Percentiles rank a stretch among this genome's conserved stretches.
Conservation (phyloP, 2,329 filamentous ascomycete genomes). For the Calonectria hawksworthii region DNA sequence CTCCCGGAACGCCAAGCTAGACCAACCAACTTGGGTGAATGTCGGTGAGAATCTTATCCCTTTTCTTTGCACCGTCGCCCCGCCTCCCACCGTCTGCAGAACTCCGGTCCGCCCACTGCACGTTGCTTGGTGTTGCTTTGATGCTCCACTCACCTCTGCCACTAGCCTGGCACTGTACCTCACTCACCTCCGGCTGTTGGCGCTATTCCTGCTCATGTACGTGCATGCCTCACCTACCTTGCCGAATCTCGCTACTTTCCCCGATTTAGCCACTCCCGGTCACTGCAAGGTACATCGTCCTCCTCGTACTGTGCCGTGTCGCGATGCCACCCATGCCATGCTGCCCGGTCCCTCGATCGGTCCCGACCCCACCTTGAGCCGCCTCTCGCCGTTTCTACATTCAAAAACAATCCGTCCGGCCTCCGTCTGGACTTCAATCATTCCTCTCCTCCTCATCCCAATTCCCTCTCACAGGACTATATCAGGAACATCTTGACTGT, state of each 20-base stretch:
- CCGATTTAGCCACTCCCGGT: slow-evolving; percentile 6
- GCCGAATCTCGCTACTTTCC: slow-evolving; percentile 14
- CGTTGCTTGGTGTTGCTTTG: slow-evolving; percentile 13
- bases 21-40: slow-evolving; percentile 15
- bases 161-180: slow-evolving; percentile 11
- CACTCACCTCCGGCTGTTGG: slow-evolving; percentile 9
- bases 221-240: slow-evolving; percentile 16
- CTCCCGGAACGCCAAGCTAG: neutral
- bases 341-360: slow-evolving; percentile 19
- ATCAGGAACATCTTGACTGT: slow-evolving; percentile 10
- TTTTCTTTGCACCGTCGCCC: slow-evolving; percentile 17
- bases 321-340: slow-evolving; percentile 3
- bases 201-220: slow-evolving; percentile 10
- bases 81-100: slow-evolving; percentile 20
- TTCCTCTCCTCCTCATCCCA: neutral
- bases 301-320: slow-evolving; percentile 26
- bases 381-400: slow-evolving; percentile 17
- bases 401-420: slow-evolving; percentile 19
- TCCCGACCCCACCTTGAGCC: slow-evolving; percentile 12
- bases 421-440: neutral
- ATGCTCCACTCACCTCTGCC: slow-evolving; percentile 23
- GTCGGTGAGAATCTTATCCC: slow-evolving; percentile 27
- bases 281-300: slow-evolving; percentile 26
- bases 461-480: neutral
- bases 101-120: slow-evolving; percentile 6